These are phyloP conservation scores for Fusarium dimerum DNA, from an alignment of 2,329 filamentous ascomycete species.

Conservation along the genomic window DNA sequence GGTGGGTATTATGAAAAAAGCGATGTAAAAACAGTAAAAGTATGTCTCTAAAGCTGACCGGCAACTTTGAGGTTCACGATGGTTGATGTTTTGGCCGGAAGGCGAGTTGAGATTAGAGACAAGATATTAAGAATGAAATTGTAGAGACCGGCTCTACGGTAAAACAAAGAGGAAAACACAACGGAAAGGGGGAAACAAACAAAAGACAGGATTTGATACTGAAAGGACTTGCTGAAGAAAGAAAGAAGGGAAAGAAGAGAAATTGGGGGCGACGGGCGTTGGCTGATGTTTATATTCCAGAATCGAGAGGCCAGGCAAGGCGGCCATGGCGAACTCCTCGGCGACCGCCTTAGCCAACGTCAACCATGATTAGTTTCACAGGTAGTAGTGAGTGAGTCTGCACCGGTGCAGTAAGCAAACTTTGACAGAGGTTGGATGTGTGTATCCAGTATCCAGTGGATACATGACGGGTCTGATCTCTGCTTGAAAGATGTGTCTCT, in stretches of 20 bases:
- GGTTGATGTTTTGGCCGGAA: constrained; percentile 14
- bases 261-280: constrained; percentile 33
- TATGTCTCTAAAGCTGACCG: constrained; percentile 42
- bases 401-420: too few species aligned
- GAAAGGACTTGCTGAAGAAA: constrained; percentile 67
- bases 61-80: constrained; percentile 35
- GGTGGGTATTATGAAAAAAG: constrained; percentile 34
- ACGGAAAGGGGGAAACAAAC: constrained; percentile 41
- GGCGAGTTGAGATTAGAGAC: constrained; percentile 30
- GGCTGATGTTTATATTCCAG: constrained; percentile 32
- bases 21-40: constrained; percentile 23
- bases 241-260: constrained; percentile 42
- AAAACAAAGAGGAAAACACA: constrained; percentile 41
- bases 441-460: not conserved
- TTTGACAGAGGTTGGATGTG: not conserved
- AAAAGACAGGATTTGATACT: constrained; percentile 54
- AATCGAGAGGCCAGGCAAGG: constrained; percentile 19
- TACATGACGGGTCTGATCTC: not conserved
- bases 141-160: constrained; percentile 58
- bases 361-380: not conserved
- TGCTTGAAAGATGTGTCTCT: constrained; percentile 1
- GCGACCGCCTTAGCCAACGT: constrained; percentile 1
- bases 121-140: constrained; percentile 35
- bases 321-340: constrained; percentile 8
- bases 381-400: constrained; percentile 1